Evolutionary conservation across 148 eudicot genomes (phyloP).

Genomic region (Oxyria digyna): DNA sequence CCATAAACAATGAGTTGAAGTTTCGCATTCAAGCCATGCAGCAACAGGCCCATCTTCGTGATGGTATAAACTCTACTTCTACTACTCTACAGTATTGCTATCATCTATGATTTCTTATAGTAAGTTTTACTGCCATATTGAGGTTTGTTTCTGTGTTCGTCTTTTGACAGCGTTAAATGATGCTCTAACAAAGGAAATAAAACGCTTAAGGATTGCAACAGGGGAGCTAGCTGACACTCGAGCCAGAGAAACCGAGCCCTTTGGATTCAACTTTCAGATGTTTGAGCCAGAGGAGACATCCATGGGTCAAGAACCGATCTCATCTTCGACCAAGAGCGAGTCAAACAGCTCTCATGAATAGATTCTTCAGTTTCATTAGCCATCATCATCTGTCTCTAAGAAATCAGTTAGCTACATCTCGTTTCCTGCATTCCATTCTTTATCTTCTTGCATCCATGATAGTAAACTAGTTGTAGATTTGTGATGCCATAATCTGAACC

Average conservation of each 20-base stretch:
- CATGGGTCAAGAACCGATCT: conserved; percentile 20
- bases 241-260: conserved; percentile 30
- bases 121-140: too few species aligned
- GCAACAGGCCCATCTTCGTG: conserved; percentile 94
- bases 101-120: too few species aligned
- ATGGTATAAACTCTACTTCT: conserved; percentile 50
- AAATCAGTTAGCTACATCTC: conserved; percentile 16
- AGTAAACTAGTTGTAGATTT: too few species aligned
- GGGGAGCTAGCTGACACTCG: conserved; percentile 51
- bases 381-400: conserved; percentile 6
- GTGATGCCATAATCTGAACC: too few species aligned
- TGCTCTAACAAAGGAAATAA: conserved; percentile 75
- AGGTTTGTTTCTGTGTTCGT: background rate
- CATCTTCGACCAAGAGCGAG: conserved; percentile 49
- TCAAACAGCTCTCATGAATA: conserved; percentile 15
- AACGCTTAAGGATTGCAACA: conserved; percentile 64
- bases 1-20: conserved; percentile 80
- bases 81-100: too few species aligned
- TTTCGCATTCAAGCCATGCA: conserved; percentile 93
- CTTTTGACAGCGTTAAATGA: conserved; percentile 68
- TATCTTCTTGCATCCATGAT: too few species aligned
- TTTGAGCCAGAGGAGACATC: conserved; percentile 26
- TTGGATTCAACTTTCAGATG: conserved; percentile 51
- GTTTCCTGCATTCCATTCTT: too few species aligned
- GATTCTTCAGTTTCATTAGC: too few species aligned